Conservation (phyloP, 2,329 filamentous ascomycete species). For the Davidsoniella australis region DNA sequence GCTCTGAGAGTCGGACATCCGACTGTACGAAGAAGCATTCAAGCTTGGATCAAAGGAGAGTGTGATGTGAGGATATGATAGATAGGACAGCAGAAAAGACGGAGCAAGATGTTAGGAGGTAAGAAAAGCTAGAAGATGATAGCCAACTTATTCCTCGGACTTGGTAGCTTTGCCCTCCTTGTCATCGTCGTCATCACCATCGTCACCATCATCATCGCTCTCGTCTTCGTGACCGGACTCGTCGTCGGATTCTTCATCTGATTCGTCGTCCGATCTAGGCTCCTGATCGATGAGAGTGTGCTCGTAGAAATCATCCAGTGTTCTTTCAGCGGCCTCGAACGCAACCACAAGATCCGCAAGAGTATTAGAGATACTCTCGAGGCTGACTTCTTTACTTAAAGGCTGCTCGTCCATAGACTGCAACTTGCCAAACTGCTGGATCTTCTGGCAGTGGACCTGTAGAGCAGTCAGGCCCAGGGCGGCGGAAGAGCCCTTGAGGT, state of each 20-base stretch:
- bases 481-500: constrained; percentile 91
- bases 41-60: too few species aligned
- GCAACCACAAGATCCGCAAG: constrained; percentile 58
- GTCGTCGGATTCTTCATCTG: constrained; percentile 7
- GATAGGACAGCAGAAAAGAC: too few species aligned
- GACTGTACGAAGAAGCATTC: too few species aligned
- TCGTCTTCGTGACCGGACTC: constrained; percentile 7
- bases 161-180: neutral
- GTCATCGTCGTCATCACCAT: constrained; percentile 1
- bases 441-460: constrained; percentile 87
- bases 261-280: constrained; percentile 3
- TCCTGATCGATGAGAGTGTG: constrained; percentile 2
- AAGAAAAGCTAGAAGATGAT: neutral
- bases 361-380: constrained; percentile 52
- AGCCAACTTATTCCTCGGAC: neutral
- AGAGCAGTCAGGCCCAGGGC: constrained; percentile 83
- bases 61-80: too few species aligned
- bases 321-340: constrained; percentile 54
- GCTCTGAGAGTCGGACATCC: too few species aligned
- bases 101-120: too few species aligned
- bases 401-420: constrained; percentile 59
- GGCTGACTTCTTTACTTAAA: constrained; percentile 51
- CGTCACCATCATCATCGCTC: constrained; percentile 3
- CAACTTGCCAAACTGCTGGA: constrained; percentile 75
- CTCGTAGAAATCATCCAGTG: constrained; percentile 50